Percentiles rank a stretch among this genome's conserved stretches.
These are phyloP conservation scores for Botrytis elliptica DNA, from an alignment of 2,329 filamentous ascomycete genomes.

Conservation along the genomic window DNA sequence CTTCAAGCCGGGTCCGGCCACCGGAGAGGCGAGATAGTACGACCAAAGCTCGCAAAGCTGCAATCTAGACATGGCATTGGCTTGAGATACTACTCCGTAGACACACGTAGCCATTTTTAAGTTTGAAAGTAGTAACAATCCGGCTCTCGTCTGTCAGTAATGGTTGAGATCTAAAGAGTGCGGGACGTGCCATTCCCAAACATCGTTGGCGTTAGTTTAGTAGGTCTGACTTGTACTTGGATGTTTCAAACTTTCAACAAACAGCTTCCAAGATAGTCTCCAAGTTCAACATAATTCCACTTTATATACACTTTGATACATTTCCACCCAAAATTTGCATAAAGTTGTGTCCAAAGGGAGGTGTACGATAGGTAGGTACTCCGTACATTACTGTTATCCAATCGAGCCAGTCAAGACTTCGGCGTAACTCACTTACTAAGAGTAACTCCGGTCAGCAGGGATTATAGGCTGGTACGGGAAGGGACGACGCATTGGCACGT, in stretches of 20 bases:
- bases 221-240: not conserved
- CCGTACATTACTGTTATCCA: not conserved
- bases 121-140: conserved; percentile 3
- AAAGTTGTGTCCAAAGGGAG: not conserved
- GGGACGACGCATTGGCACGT: conserved; percentile 18
- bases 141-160: not conserved
- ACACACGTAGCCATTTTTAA: not conserved
- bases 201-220: not conserved
- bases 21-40: not conserved
- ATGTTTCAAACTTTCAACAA: conserved; percentile 4
- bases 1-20: conserved; percentile 6
- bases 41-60: not conserved
- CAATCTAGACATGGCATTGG: not conserved
- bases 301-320: not conserved
- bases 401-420: conserved; percentile 7
- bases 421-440: conserved; percentile 13
- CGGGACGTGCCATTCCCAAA: not conserved
- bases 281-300: not conserved
- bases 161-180: not conserved
- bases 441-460: conserved; percentile 12
- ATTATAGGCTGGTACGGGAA: conserved; percentile 17
- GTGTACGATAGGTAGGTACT: no score
- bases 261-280: not conserved
- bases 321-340: not conserved
- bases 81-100: not conserved